A percentile compares a stretch with the other conserved stretches of the same genome.
Conservation (phyloP, 179 eudicot genomes). For the Monotropa hypopitys region DNA sequence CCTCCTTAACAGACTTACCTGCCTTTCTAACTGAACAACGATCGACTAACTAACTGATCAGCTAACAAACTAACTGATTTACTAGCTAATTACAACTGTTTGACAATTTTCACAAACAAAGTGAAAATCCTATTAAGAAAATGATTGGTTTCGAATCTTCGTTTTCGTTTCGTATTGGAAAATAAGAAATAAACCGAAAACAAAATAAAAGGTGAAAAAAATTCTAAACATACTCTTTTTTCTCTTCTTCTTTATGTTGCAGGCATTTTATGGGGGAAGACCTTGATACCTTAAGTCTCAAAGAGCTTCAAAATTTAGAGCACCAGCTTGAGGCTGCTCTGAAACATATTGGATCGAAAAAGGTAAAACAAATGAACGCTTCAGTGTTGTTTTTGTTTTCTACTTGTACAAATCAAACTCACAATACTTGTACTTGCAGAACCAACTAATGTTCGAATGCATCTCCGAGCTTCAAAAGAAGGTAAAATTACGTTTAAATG, state of each 20-base stretch:
- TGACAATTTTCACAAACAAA: too few species aligned
- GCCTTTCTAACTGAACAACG: too few species aligned
- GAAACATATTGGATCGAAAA: slow-evolving; percentile 48
- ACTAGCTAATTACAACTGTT: too few species aligned
- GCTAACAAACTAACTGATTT: too few species aligned
- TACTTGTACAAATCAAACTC: background rate
- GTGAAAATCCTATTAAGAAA: background rate
- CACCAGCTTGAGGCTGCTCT: slow-evolving; percentile 70
- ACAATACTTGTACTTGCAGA: slow-evolving; percentile 32
- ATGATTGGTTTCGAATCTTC: background rate
- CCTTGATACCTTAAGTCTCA: slow-evolving; percentile 43
- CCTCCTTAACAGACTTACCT: too few species aligned
- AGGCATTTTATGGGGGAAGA: slow-evolving; percentile 80
- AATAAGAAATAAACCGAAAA: background rate
- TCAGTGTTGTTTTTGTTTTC: background rate
- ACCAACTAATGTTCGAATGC: slow-evolving; percentile 66
- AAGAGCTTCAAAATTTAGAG: slow-evolving; percentile 69
- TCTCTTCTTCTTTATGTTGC: background rate
- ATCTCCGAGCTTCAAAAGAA: slow-evolving; percentile 63
- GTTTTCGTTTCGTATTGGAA: too few species aligned
- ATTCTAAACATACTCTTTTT: background rate
- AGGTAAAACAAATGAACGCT: slow-evolving; percentile 24
- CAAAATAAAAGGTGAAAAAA: background rate
- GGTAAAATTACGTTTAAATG: slow-evolving; percentile 21
- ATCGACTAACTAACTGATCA: too few species aligned